Percentiles rank a stretch among this genome's conserved stretches.
These are phyloP conservation scores for Ganoderma resinaceum DNA, from an alignment of 1,284 basidiomycete genomes.

Conservation along the genomic window DNA sequence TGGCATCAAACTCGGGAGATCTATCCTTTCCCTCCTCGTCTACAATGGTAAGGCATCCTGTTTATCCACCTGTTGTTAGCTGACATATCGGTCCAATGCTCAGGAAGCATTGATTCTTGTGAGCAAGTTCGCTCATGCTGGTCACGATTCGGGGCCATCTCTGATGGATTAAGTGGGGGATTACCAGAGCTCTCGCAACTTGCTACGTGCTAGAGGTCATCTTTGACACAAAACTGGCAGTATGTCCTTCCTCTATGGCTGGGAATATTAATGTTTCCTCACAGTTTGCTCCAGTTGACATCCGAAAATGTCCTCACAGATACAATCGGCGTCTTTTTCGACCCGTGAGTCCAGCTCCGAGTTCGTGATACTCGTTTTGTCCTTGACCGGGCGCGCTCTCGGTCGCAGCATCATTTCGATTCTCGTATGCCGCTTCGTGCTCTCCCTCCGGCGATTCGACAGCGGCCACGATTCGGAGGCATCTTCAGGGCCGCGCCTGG, in stretches of 20 bases:
- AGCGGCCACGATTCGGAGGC: too few relatives aligned
- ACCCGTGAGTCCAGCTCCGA: neutral
- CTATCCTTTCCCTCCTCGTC: neutral
- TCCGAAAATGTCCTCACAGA: too few relatives aligned
- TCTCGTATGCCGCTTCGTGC: neutral
- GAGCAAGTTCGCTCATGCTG: neutral
- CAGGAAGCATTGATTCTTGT: slow-evolving; percentile 1
- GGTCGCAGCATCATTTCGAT: neutral
- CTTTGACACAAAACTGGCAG: too few relatives aligned
- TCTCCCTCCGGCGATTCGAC: neutral
- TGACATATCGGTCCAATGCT: neutral
- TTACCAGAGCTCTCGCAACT: too few relatives aligned
- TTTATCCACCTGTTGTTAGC: neutral
- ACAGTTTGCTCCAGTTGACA: too few relatives aligned
- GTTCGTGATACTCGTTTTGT: neutral
- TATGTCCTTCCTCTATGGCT: too few relatives aligned
- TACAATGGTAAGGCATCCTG: neutral
- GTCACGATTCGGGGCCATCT: too few relatives aligned
- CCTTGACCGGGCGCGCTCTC: too few relatives aligned
- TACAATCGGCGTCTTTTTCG: neutral
- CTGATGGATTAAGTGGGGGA: too few relatives aligned
- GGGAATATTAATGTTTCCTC: too few relatives aligned
- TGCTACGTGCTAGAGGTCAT: too few relatives aligned
- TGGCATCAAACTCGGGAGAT: neutral
- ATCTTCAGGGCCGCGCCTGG: too few relatives aligned